Conservation (phyloP, 805 yeast species). For the Candida taoyuanica region DNA sequence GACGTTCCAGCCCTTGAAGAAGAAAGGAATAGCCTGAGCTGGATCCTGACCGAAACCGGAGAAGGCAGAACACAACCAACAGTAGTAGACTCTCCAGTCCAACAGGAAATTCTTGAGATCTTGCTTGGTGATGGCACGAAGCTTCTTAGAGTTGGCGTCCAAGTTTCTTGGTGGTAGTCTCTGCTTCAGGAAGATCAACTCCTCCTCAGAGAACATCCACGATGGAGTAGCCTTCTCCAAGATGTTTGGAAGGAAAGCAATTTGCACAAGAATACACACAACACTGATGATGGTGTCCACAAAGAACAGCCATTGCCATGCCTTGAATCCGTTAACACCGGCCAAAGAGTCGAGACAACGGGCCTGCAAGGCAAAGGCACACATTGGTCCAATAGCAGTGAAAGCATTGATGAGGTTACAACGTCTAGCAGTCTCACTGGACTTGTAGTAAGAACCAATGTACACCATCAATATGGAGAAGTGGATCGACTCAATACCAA, state of each 20-base stretch:
- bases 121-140: conserved; percentile 1
- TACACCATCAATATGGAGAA: conserved; percentile 59
- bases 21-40: conserved; percentile 9
- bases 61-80: conserved; percentile 6
- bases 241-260: conserved; percentile 27
- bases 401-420: conserved; percentile 61
- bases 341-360: conserved; percentile 39
- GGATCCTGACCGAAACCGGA: conserved; percentile 13
- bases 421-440: conserved; percentile 55
- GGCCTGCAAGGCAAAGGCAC: conserved; percentile 55
- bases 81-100: conserved; percentile 13
- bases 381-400: conserved; percentile 56
- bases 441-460: conserved; percentile 54
- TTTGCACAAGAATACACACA: conserved; percentile 13
- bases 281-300: conserved; percentile 57
- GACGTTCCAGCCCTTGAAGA: conserved; percentile 12
- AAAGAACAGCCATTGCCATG: conserved; percentile 69
- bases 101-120: conserved; percentile 8
- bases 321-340: conserved; percentile 42
- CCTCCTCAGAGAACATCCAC: conserved; percentile 22
- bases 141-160: conserved; percentile 3
- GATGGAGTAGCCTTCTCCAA: conserved; percentile 27
- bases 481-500: conserved; percentile 67
- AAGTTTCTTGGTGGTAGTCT: conserved; percentile 14
- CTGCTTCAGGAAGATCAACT: conserved; percentile 6